A percentile compares a stretch with the other conserved stretches of the same genome.
Evolutionary conservation across 495 filamentous ascomycete species (phyloP).

Genomic region (Echria macrotheca): DNA sequence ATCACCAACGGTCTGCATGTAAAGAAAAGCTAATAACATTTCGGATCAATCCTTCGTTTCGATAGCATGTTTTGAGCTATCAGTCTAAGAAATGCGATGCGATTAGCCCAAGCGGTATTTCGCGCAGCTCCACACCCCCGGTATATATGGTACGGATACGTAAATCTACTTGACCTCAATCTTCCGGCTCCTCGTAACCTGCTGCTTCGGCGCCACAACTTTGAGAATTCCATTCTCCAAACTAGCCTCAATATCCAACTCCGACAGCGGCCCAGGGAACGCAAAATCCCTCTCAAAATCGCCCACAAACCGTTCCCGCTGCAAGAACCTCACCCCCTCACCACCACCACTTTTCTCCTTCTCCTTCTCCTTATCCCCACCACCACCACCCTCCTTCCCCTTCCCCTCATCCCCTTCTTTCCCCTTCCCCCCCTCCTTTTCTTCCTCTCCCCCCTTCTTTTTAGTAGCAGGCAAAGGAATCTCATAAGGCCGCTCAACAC

Average conservation of each 20-base stretch:
- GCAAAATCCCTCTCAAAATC: conserved; percentile 24
- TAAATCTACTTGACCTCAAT: conserved; percentile 16
- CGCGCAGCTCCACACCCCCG: too few relatives aligned
- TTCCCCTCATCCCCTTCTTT: too few relatives aligned
- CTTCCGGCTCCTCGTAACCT: conserved; percentile 5
- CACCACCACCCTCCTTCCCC: not conserved
- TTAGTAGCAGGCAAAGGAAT: not conserved
- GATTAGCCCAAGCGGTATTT: too few relatives aligned
- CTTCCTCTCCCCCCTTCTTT: not conserved
- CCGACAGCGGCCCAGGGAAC: conserved; percentile 19
- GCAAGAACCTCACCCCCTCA: conserved; percentile 9
- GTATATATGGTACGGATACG: too few relatives aligned
- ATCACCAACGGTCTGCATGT: too few relatives aligned
- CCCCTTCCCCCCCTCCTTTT: not conserved
- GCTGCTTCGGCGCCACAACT: conserved; percentile 18
- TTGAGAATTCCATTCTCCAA: conserved; percentile 21
- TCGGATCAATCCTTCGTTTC: too few relatives aligned
- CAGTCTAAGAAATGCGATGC: too few relatives aligned
- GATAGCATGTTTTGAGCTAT: too few relatives aligned
- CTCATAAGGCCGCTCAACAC: conserved; percentile 45
- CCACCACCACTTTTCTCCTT: not conserved
- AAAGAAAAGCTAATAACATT: too few relatives aligned
- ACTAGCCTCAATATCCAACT: conserved; percentile 22
- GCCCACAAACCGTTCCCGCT: conserved; percentile 14
- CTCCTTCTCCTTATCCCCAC: not conserved